Conservation (phyloP, 441 rosid species). For the Cnidoscolus chayamansa region DNA sequence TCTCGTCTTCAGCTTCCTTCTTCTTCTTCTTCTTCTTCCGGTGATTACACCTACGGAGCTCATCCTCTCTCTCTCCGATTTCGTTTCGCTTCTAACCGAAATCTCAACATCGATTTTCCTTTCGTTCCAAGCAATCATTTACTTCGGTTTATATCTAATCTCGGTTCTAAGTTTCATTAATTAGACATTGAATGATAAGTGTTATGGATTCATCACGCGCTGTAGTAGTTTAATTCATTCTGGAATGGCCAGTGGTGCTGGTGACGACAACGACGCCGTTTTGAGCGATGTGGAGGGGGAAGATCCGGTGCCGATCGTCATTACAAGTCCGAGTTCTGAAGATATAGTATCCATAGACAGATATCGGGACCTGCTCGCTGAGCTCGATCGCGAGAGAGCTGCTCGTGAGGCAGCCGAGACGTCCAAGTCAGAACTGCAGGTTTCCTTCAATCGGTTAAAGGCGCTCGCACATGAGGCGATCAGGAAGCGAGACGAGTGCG, state of each 20-base stretch:
- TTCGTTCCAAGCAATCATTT: slow-evolving; percentile 2
- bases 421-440: slow-evolving; percentile 61
- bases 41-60: not conserved
- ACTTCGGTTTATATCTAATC: not conserved
- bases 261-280: slow-evolving; percentile 64
- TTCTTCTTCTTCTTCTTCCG: not conserved
- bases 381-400: slow-evolving; percentile 80
- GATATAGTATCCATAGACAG: slow-evolving; percentile 40
- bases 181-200: not conserved
- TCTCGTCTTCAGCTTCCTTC: slow-evolving; percentile 2
- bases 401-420: slow-evolving; percentile 67
- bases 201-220: not conserved
- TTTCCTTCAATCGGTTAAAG: slow-evolving; percentile 55
- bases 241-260: slow-evolving; percentile 46
- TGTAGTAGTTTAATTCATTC: not conserved
- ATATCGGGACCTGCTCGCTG: slow-evolving; percentile 55
- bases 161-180: not conserved
- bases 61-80: not conserved
- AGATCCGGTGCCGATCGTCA: slow-evolving; percentile 48
- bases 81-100: not conserved
- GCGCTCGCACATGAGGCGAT: slow-evolving; percentile 75
- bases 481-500: slow-evolving; percentile 67
- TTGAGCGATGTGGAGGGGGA: slow-evolving; percentile 87
- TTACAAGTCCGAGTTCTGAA: slow-evolving; percentile 37
- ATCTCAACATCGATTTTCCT: not conserved